A percentile compares a stretch with the other conserved stretches of the same genome.
Evolutionary conservation across 2,329 filamentous ascomycete genomes (phyloP).

Genomic region (Nigrospora sphaerica): DNA sequence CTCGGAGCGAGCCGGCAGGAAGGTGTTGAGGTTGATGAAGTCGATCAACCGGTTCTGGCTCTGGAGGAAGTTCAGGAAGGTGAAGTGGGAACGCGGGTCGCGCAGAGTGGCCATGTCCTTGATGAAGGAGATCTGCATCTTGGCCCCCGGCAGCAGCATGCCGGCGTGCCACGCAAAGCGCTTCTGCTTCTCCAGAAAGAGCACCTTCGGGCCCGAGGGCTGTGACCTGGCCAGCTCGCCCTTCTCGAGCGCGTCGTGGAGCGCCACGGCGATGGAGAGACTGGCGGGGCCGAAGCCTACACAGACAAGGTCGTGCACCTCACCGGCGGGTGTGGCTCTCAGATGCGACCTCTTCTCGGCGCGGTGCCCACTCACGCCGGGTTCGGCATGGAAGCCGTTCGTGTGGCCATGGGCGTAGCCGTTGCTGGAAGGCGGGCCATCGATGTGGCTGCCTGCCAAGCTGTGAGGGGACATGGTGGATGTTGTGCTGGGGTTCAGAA

Average conservation of each 20-base stretch:
- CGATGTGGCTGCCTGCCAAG: slow-evolving; percentile 17
- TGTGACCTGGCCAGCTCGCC: slow-evolving; percentile 31
- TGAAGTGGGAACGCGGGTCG: slow-evolving; percentile 84
- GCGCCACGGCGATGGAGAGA: slow-evolving; percentile 78
- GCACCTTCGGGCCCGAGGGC: slow-evolving; percentile 56
- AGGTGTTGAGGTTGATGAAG: slow-evolving; percentile 87
- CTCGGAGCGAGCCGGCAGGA: slow-evolving; percentile 77
- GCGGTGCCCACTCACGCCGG: slow-evolving; percentile 1
- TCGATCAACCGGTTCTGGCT: slow-evolving; percentile 72
- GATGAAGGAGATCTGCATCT: slow-evolving; percentile 97
- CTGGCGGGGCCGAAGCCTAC: slow-evolving; percentile 91
- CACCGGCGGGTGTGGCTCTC: slow-evolving; percentile 46
- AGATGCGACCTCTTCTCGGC: slow-evolving; percentile 32
- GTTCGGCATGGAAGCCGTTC: slow-evolving; percentile 1
- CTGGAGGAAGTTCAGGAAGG: slow-evolving; percentile 92
- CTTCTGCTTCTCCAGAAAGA: slow-evolving; percentile 81
- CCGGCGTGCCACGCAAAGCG: slow-evolving; percentile 89
- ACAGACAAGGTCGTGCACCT: slow-evolving; percentile 78
- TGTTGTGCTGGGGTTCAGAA: not conserved
- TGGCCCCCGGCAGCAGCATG: slow-evolving; percentile 87
- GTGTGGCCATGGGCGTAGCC: not conserved
- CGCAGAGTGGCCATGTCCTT: slow-evolving; percentile 90
- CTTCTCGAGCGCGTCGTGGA: slow-evolving; percentile 68
- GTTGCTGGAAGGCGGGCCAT: slow-evolving; percentile 6
- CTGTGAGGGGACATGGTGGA: slow-evolving; percentile 19